A percentile compares a stretch with the other conserved stretches of the same genome.
Conservation (phyloP, 2,329 filamentous ascomycete genomes). For the Trichoderma pleuroti region DNA sequence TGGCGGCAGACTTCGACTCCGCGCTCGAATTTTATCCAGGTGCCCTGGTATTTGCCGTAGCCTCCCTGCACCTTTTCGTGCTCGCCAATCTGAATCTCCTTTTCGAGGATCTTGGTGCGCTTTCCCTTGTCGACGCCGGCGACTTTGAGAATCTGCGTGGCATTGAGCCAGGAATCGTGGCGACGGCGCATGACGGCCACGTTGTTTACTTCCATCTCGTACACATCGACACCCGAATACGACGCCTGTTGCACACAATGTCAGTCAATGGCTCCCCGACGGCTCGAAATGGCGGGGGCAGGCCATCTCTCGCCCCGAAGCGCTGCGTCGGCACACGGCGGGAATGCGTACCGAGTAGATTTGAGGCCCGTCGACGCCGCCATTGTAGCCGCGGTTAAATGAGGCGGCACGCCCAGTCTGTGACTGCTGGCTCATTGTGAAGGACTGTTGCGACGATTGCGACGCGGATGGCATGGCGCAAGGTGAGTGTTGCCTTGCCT, state of each 20-base stretch:
- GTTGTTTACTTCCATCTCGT: constrained; percentile 96
- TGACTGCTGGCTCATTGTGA: constrained; percentile 54
- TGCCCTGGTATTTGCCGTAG: constrained; percentile 98
- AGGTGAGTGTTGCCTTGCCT: background rate
- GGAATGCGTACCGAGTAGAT: constrained; percentile 57
- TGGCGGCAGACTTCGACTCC: constrained; percentile 87
- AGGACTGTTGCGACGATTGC: constrained; percentile 55
- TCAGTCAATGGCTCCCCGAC: constrained; percentile 24
- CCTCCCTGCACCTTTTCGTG: constrained; percentile 98
- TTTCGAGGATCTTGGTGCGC: constrained; percentile 95
- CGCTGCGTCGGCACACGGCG: background rate
- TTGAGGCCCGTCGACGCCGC: constrained; percentile 45
- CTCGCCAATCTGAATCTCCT: constrained; percentile 92
- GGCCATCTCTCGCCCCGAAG: constrained; percentile 5
- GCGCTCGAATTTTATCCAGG: constrained; percentile 93
- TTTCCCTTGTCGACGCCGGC: constrained; percentile 97
- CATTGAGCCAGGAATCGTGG: constrained; percentile 94
- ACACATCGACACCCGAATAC: constrained; percentile 93
- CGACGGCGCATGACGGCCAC: constrained; percentile 94
- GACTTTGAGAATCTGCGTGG: constrained; percentile 96
- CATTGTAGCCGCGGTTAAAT: constrained; percentile 36
- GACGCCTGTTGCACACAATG: constrained; percentile 56
- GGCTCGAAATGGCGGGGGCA: constrained; percentile 17
- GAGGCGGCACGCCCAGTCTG: constrained; percentile 40
- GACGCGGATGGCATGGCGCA: constrained; percentile 41